Conservation (phyloP, 371 early-diverging fungal species). For the Capillidium rhysosporum region DNA sequence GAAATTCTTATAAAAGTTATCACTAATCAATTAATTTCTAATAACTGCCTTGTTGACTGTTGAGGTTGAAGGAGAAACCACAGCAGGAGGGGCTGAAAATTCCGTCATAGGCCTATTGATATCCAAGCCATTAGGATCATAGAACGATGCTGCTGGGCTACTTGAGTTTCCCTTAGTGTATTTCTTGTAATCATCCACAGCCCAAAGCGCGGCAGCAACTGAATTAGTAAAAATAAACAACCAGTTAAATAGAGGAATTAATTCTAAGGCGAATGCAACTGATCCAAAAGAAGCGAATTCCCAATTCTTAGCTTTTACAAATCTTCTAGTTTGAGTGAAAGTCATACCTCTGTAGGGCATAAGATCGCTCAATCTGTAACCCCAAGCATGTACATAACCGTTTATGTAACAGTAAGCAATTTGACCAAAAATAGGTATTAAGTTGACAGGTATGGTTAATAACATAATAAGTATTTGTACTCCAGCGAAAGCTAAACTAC, state of each 20-base stretch:
- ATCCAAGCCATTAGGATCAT: too few species aligned
- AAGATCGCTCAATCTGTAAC: constrained; percentile 29
- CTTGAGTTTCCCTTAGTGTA: background rate
- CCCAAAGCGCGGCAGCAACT: constrained; percentile 55
- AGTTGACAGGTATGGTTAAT: constrained; percentile 32
- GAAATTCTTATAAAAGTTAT: too few species aligned
- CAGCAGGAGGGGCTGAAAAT: too few species aligned
- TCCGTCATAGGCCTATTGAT: too few species aligned
- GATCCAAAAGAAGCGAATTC: constrained; percentile 34
- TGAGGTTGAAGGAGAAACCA: too few species aligned
- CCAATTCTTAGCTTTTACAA: constrained; percentile 18
- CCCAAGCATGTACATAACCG: constrained; percentile 24
- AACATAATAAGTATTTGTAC: constrained; percentile 23
- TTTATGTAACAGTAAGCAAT: constrained; percentile 30
- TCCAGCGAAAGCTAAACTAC: background rate
- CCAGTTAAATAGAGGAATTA: constrained; percentile 40
- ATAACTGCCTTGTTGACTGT: too few species aligned
- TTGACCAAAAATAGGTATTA: constrained; percentile 30
- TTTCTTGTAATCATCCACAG: constrained; percentile 4
- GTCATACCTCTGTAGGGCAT: constrained; percentile 29
- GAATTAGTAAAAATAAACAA: constrained; percentile 56
- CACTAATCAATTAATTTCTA: too few species aligned
- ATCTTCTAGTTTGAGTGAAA: constrained; percentile 19
- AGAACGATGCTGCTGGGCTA: too few species aligned
- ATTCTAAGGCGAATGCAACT: constrained; percentile 33